Percentiles rank a stretch among this genome's conserved stretches.
Conservation (phyloP, 1,284 basidiomycete species). For the Trichosporon inkin region DNA sequence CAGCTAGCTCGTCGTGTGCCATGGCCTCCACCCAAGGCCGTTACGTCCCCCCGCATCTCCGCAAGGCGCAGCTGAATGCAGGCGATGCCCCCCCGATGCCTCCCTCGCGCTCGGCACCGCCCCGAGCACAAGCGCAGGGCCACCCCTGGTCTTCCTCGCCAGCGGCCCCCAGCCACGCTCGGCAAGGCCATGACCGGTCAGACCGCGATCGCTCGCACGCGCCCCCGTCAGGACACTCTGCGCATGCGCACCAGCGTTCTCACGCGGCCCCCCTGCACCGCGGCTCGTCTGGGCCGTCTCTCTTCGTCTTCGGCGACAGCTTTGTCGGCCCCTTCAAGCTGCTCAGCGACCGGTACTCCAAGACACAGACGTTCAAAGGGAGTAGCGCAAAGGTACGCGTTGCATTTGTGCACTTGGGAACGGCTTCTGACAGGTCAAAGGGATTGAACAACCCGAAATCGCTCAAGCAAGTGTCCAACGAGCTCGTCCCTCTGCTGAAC, state of each 20-base stretch:
- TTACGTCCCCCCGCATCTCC: conserved; percentile 10
- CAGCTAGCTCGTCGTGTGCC: background rate
- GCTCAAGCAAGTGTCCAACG: conserved; percentile 40
- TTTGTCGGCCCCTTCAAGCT: conserved; percentile 47
- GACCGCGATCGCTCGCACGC: background rate
- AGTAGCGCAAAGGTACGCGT: conserved; percentile 46
- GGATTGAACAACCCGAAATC: conserved; percentile 48
- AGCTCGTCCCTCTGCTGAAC: conserved; percentile 38
- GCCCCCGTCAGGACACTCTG: background rate
- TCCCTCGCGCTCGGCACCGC: background rate
- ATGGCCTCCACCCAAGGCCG: conserved; percentile 4
- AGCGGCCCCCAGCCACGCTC: background rate
- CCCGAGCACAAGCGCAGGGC: background rate
- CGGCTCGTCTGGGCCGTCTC: conserved; percentile 12
- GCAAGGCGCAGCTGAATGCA: conserved; percentile 1
- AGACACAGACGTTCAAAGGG: conserved; percentile 42
- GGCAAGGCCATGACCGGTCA: background rate
- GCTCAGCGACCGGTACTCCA: conserved; percentile 29
- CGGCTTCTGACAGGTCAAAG: conserved; percentile 18
- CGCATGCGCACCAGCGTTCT: background rate
- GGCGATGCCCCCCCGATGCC: background rate
- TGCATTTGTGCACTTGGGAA: background rate
- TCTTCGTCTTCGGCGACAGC: conserved; percentile 44
- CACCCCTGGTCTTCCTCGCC: background rate
- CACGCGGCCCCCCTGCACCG: background rate